Conservation (phyloP, 257 asterid species). For the Ocimum tenuiflorum region DNA sequence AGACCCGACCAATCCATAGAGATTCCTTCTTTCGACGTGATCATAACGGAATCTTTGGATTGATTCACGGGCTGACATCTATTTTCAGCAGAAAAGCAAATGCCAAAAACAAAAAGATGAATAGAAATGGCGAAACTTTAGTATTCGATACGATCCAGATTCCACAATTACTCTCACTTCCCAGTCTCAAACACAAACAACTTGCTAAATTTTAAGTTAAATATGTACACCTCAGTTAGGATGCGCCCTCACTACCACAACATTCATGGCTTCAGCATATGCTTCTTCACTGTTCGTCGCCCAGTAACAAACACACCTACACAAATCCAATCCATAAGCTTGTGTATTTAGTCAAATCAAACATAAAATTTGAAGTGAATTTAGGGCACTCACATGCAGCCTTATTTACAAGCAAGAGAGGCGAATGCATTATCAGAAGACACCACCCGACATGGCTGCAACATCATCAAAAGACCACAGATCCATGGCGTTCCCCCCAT, state of each 20-base stretch:
- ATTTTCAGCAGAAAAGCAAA: too few species aligned
- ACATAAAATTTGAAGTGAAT: background rate
- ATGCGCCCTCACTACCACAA: constrained; percentile 18
- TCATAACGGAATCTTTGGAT: background rate
- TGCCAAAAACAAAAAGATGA: background rate
- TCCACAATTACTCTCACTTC: constrained; percentile 4
- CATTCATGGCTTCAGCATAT: constrained; percentile 45
- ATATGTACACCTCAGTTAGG: constrained; percentile 29
- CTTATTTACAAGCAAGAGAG: constrained; percentile 43
- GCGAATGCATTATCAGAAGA: constrained; percentile 29
- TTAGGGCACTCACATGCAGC: constrained; percentile 41
- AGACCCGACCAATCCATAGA: background rate
- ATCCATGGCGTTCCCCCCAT: constrained; percentile 47
- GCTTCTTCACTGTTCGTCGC: constrained; percentile 21
- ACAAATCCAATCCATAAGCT: constrained; percentile 2
- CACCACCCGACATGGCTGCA: constrained; percentile 39
- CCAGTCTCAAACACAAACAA: constrained; percentile 15
- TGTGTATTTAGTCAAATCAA: background rate
- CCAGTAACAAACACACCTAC: constrained; percentile 35
- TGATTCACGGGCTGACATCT: background rate
- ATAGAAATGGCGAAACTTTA: constrained; percentile 17
- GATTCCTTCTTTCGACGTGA: background rate
- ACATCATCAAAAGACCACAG: constrained; percentile 71
- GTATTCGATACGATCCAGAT: too few species aligned
- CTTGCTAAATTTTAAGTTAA: constrained; percentile 24